Evolutionary conservation across 2,329 filamentous ascomycete genomes (phyloP).

Genomic region (Claviceps lovelessii): DNA sequence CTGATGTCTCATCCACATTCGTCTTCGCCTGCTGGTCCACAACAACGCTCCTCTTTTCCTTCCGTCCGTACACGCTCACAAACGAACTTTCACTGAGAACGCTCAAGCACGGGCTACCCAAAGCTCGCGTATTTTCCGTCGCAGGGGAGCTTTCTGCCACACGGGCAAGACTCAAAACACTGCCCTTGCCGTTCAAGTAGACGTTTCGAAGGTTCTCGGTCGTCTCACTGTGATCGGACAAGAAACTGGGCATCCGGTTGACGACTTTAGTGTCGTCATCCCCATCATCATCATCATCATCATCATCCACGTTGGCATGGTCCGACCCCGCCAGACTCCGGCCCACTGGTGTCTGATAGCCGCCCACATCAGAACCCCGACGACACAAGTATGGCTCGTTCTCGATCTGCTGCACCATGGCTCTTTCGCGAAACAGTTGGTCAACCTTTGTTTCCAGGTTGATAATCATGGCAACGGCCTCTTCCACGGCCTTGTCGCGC

Average conservation of each 20-base stretch:
- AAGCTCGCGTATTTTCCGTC: slow-evolving; percentile 20
- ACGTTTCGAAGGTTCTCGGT: slow-evolving; percentile 48
- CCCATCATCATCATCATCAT: slow-evolving; percentile 11
- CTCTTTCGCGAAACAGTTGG: slow-evolving; percentile 36
- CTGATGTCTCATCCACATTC: slow-evolving; percentile 17
- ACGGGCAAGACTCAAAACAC: slow-evolving; percentile 35
- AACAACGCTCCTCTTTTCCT: slow-evolving; percentile 24
- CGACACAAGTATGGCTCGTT: slow-evolving; percentile 22
- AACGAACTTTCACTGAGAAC: slow-evolving; percentile 56
- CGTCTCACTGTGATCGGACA: slow-evolving; percentile 44
- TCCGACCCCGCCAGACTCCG: slow-evolving; percentile 9
- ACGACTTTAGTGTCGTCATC: slow-evolving; percentile 25
- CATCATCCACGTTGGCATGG: slow-evolving; percentile 12
- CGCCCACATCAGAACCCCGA: slow-evolving; percentile 16
- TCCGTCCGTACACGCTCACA: slow-evolving; percentile 43
- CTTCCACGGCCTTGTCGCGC: slow-evolving; percentile 54
- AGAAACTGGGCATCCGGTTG: slow-evolving; percentile 48
- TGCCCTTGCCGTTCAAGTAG: slow-evolving; percentile 37
- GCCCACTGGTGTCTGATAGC: slow-evolving; percentile 11
- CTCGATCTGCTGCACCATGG: slow-evolving; percentile 38
- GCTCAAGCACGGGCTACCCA: slow-evolving; percentile 47
- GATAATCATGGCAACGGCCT: slow-evolving; percentile 57
- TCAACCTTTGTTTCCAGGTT: slow-evolving; percentile 46
- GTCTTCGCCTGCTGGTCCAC: slow-evolving; percentile 8
- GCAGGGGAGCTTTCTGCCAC: slow-evolving; percentile 28